These are phyloP conservation scores for Suillus occidentalis DNA, from an alignment of 768 basidiomycete species.

Conservation along the genomic window DNA sequence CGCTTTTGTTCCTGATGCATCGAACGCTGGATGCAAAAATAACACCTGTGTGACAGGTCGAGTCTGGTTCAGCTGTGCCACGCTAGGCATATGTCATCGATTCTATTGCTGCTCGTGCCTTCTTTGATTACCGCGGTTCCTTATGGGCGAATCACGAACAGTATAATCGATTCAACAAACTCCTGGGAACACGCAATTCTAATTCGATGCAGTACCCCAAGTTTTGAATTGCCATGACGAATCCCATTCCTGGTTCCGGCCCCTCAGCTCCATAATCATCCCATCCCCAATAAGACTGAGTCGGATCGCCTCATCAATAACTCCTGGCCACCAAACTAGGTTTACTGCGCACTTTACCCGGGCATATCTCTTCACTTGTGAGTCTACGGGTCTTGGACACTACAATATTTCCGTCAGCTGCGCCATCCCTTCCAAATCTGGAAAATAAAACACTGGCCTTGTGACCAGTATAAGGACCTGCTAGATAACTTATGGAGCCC, in stretches of 20 bases:
- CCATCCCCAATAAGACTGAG: not conserved
- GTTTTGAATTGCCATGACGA: not conserved
- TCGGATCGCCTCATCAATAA: not conserved
- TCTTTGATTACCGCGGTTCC: not conserved
- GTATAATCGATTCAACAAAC: not conserved
- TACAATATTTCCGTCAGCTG: not conserved
- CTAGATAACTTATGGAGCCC: not conserved
- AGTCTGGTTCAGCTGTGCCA: not conserved
- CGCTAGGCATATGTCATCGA: not conserved
- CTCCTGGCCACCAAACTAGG: not conserved
- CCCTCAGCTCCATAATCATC: not conserved
- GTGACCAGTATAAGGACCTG: not conserved
- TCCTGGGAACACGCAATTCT: not conserved
- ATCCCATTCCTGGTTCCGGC: too few species aligned
- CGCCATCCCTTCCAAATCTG: not conserved
- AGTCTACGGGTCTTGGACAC: not conserved
- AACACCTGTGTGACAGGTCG: not conserved
- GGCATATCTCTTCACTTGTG: not conserved
- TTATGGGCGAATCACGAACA: not conserved
- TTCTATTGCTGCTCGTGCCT: not conserved
- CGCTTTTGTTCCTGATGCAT: not conserved
- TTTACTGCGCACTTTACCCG: not conserved
- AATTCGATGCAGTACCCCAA: not conserved
- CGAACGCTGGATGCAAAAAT: not conserved
- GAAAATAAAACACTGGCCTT: not conserved